phyloP scores from a whole-genome alignment of 805 yeast species.

The Monosporozyma unispora region DNA sequence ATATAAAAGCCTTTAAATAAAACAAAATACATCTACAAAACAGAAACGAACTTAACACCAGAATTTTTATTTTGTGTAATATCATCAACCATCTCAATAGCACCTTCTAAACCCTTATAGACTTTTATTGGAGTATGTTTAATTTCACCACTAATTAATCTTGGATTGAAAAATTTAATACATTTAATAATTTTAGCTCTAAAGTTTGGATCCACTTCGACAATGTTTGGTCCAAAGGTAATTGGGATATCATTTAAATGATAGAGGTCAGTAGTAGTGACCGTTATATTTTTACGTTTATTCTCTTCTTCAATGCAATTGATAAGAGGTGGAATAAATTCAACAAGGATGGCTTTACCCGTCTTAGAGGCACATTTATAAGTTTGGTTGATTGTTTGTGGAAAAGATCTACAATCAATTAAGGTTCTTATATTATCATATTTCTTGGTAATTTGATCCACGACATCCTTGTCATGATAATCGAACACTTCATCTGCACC shows the following conservation, averaged over 20 bases:
- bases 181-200: constrained; percentile 17
- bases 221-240: constrained; percentile 10
- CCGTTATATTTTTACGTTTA: constrained; percentile 24
- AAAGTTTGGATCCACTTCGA: constrained; percentile 17
- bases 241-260: background rate
- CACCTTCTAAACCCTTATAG: constrained; percentile 22
- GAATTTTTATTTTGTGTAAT: constrained; percentile 18
- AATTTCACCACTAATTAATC: constrained; percentile 16
- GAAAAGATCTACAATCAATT: constrained; percentile 26
- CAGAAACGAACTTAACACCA: constrained; percentile 24
- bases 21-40: too few relatives aligned
- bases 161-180: constrained; percentile 18
- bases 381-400: constrained; percentile 21
- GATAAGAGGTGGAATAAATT: constrained; percentile 28
- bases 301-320: constrained; percentile 26
- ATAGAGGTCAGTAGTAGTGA: constrained; percentile 23
- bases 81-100: constrained; percentile 16
- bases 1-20: too few relatives aligned
- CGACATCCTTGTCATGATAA: constrained; percentile 36
- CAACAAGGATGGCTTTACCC: constrained; percentile 17
- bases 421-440: constrained; percentile 21
- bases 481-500: constrained; percentile 46
- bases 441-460: constrained; percentile 32
- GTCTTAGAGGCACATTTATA: constrained; percentile 20
- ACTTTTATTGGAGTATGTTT: constrained; percentile 27